Evolutionary conservation across 176 grass and related monocot genomes (phyloP).

Genomic region (Oryza coarctata): DNA sequence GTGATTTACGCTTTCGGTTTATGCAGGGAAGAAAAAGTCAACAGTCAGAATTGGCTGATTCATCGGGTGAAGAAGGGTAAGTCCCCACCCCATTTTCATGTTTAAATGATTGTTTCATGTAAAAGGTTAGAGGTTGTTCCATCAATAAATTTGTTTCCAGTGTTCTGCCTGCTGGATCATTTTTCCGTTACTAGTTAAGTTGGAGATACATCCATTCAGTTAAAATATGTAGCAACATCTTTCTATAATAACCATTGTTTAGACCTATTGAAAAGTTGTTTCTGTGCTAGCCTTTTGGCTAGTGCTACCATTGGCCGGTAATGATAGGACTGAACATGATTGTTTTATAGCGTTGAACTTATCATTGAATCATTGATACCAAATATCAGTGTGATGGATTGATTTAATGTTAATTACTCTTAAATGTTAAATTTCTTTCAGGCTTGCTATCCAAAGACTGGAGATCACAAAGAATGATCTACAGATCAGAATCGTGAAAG

Average conservation of each 20-base stretch:
- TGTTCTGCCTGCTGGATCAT: background rate
- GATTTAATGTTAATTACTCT: constrained; percentile 20
- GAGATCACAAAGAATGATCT: constrained; percentile 94
- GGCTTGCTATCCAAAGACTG: constrained; percentile 99
- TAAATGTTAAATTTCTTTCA: constrained; percentile 36
- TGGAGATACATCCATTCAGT: constrained; percentile 4
- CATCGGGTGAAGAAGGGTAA: constrained; percentile 98
- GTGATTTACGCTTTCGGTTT: constrained; percentile 36
- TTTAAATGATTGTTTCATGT: constrained; percentile 14
- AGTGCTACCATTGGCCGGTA: background rate
- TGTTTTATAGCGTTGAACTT: constrained; percentile 5
- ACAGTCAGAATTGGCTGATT: constrained; percentile 73
- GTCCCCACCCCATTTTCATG: constrained; percentile 27
- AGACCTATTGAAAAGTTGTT: background rate
- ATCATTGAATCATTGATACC: background rate
- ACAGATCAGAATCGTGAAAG: constrained; percentile 89
- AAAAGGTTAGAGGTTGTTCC: background rate
- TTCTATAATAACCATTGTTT: constrained; percentile 10
- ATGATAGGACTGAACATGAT: background rate
- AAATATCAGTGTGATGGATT: constrained; percentile 12
- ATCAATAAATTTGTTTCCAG: background rate
- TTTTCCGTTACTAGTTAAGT: background rate
- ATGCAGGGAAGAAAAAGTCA: constrained; percentile 80
- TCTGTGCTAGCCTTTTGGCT: background rate
- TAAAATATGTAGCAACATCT: background rate